phyloP scores from a whole-genome alignment of 768 basidiomycete genomes.

The Mycena latifolia region DNA sequence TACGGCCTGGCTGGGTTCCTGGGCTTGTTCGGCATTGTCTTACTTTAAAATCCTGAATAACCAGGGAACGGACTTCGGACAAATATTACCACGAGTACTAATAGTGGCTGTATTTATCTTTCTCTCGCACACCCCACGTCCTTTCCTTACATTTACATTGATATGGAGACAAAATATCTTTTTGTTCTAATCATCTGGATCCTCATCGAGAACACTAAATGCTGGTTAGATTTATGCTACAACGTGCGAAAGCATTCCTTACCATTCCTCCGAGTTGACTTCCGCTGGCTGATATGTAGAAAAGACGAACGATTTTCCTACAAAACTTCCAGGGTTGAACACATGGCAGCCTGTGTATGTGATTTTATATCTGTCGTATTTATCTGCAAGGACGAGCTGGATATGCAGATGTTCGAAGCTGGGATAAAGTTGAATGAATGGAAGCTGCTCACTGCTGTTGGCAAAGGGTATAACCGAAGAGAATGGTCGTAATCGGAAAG shows the following conservation, averaged over 20 bases:
- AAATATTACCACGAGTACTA: too few relatives aligned
- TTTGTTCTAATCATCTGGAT: conserved; percentile 21
- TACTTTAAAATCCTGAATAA: too few relatives aligned
- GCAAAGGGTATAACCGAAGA: conserved; percentile 92
- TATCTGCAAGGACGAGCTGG: conserved; percentile 94
- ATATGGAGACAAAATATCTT: too few relatives aligned
- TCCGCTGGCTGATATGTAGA: conserved; percentile 92
- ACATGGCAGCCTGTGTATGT: conserved; percentile 99
- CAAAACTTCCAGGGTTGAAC: conserved; percentile 96
- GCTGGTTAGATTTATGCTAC: background rate
- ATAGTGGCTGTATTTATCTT: too few relatives aligned
- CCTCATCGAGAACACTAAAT: conserved; percentile 29
- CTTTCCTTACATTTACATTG: too few relatives aligned
- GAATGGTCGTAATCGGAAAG: conserved; percentile 93
- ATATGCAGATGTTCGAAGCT: background rate
- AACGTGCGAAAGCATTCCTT: conserved; percentile 27
- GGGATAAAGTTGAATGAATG: background rate
- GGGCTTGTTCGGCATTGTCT: too few relatives aligned
- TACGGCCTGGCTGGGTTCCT: too few relatives aligned
- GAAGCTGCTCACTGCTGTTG: conserved; percentile 82
- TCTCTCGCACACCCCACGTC: too few relatives aligned
- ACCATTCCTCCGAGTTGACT: conserved; percentile 90
- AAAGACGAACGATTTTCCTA: conserved; percentile 81
- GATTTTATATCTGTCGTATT: conserved; percentile 94
- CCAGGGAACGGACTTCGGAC: too few relatives aligned